Evolutionary conservation across 768 basidiomycete species (phyloP), one percentile per base, ranked within the genome.

Genomic region (Suillus fuscotomentosus): DNA sequence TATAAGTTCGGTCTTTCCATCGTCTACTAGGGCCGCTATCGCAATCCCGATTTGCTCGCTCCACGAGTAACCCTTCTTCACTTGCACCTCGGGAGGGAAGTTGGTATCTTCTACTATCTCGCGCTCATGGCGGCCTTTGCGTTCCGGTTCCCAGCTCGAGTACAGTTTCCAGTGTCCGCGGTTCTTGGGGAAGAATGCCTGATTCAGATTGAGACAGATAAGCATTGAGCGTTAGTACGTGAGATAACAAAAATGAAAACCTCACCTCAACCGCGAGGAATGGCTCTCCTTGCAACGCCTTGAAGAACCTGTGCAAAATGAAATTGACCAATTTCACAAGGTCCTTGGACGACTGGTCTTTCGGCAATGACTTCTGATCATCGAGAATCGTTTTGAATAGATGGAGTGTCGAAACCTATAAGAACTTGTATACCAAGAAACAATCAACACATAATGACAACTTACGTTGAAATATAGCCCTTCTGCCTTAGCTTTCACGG

Each of bases 261-360:
- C 80, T 69, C 70, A 95, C 95, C 83, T 99, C 95, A 66, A 98
- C 84, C 65, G 94, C 85, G 55, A 98, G 81, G 79, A 98, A 92
- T 0, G 92, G 83, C 66, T 97, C 90, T 67, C 93, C 88, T 61
- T 86, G 84, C 56, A 95, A 82, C 8, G 88, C 86, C 75, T 97
- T 99, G 87, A 99, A 99, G 82, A 99, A 99, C 73, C 90, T 88
- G 31, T 93, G 87, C 64, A 98, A 82, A 66, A 98, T 82, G 77
- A 85, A 99, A 70, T 88, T 91, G 79, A 98, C 88, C 42, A 99
- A 78, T 62, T 85, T 83, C 62, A 93, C 75, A 56, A 99, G 86
- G 76, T 99, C 97, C 70, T 90, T 91, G 80, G 86, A 83, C 2
- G 93, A 82, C 66, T 88, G 88, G 57, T 91, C 89, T 61, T 86